Conservation (phyloP, 768 basidiomycete species). For the Trametes maxima region DNA sequence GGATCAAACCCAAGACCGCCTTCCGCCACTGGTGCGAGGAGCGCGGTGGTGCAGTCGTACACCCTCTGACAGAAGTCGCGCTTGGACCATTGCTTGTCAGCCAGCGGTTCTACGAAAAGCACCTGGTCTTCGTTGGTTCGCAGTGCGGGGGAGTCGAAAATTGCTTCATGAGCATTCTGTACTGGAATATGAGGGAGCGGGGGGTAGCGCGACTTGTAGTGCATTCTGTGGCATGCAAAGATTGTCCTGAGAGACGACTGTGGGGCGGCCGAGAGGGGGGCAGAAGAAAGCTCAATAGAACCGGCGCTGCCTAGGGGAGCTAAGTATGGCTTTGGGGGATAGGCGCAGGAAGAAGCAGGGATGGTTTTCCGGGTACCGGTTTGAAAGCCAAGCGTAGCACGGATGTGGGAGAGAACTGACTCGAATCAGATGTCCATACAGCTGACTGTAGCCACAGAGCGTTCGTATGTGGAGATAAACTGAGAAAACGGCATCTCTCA, state of each 20-base stretch:
- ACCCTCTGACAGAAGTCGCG: constrained; percentile 55
- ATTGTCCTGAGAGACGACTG: background rate
- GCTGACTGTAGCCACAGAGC: background rate
- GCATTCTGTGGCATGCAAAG: constrained; percentile 40
- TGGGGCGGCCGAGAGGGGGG: background rate
- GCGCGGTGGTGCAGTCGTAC: constrained; percentile 56
- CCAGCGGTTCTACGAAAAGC: constrained; percentile 56
- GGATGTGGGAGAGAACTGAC: background rate
- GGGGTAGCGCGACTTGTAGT: constrained; percentile 59
- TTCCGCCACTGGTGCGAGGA: constrained; percentile 40
- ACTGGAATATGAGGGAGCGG: constrained; percentile 51
- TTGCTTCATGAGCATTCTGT: constrained; percentile 54
- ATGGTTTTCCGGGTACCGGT: constrained; percentile 8
- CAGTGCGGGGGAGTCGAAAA: constrained; percentile 56
- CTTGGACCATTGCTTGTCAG: constrained; percentile 48
- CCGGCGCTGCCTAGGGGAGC: background rate
- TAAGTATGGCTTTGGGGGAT: background rate
- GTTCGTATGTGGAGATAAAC: background rate
- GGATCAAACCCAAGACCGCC: constrained; percentile 61
- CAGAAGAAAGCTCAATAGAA: background rate
- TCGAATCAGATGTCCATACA: constrained; percentile 8
- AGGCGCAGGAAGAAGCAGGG: background rate
- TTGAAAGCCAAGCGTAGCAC: constrained; percentile 1
- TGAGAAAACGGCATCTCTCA: no score
- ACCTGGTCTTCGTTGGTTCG: constrained; percentile 43